Percentiles rank a stretch among this genome's conserved stretches.
phyloP scores from a whole-genome alignment of 2,329 filamentous ascomycete species.

The Colletotrichum brevisporum region DNA sequence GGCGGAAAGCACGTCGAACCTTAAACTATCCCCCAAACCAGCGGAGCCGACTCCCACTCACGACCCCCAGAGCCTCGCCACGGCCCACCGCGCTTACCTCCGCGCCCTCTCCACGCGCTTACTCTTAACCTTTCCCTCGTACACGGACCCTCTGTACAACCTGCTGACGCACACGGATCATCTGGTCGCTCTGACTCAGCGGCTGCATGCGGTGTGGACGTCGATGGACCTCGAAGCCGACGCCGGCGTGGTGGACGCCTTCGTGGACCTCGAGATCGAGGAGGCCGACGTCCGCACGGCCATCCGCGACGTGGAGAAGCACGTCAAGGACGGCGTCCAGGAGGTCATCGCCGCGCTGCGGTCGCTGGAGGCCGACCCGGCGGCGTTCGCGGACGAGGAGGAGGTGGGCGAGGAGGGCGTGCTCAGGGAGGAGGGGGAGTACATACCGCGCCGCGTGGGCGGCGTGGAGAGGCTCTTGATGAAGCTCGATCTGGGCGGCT shows the following conservation, averaged over 20 bases:
- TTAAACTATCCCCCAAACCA: conserved; percentile 36
- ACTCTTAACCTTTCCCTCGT: conserved; percentile 74
- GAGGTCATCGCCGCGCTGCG: conserved; percentile 72
- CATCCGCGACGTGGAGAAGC: conserved; percentile 73
- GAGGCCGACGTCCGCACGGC: conserved; percentile 77
- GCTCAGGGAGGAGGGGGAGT: conserved; percentile 64
- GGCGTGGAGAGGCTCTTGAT: conserved; percentile 89
- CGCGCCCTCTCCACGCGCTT: conserved; percentile 75
- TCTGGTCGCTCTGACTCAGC: conserved; percentile 81
- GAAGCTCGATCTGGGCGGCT: conserved; percentile 84
- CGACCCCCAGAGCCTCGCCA: conserved; percentile 87
- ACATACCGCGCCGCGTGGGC: conserved; percentile 79
- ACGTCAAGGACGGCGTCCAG: conserved; percentile 78
- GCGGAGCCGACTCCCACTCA: conserved; percentile 59
- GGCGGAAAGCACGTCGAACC: conserved; percentile 43
- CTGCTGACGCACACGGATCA: conserved; percentile 84
- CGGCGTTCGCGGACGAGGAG: conserved; percentile 62
- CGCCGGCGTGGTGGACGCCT: conserved; percentile 83
- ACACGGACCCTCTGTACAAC: conserved; percentile 75
- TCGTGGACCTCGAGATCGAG: conserved; percentile 79
- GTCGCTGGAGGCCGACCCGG: conserved; percentile 58
- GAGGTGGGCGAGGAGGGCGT: conserved; percentile 46
- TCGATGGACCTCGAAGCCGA: conserved; percentile 86
- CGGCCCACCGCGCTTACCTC: conserved; percentile 85
- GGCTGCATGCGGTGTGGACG: conserved; percentile 82